phyloP scores from a whole-genome alignment of 306 rosid species.

The Alnus rubra region DNA sequence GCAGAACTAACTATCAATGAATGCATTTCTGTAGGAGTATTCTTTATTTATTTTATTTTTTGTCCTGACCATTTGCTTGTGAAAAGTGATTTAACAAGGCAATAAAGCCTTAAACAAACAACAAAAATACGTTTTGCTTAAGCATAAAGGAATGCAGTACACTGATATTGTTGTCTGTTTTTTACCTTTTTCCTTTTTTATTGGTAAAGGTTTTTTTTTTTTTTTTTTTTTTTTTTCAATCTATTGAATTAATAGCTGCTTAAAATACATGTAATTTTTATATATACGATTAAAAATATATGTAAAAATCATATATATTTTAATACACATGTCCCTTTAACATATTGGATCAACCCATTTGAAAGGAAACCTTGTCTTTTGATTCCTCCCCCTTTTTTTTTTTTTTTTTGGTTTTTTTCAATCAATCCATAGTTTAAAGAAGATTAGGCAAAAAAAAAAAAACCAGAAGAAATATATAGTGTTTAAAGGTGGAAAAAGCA shows the following conservation, averaged over 20 bases:
- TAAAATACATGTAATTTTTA: too few relatives aligned
- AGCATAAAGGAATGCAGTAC: conserved; percentile 13
- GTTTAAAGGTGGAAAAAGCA: conserved; percentile 36
- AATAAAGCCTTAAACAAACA: neutral
- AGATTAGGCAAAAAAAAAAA: conserved; percentile 24
- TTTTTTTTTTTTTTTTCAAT: neutral
- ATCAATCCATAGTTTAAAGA: conserved; percentile 36
- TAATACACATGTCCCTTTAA: too few relatives aligned
- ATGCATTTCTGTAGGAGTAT: neutral
- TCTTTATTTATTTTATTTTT: neutral
- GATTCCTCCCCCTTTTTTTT: neutral
- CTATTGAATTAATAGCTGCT: too few relatives aligned
- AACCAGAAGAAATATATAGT: neutral
- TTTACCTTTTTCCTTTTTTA: neutral
- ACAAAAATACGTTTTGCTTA: conserved; percentile 16
- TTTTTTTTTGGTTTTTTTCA: neutral
- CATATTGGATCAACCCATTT: too few relatives aligned
- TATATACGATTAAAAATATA: too few relatives aligned
- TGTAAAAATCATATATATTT: too few relatives aligned
- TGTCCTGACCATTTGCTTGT: neutral
- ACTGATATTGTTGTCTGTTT: neutral
- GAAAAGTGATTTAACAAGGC: conserved; percentile 8
- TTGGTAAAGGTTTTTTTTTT: neutral
- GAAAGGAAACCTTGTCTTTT: neutral
- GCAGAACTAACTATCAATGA: conserved; percentile 3